These are phyloP conservation scores for Geranium incanum DNA, from an alignment of 441 rosid genomes.

Conservation along the genomic window DNA sequence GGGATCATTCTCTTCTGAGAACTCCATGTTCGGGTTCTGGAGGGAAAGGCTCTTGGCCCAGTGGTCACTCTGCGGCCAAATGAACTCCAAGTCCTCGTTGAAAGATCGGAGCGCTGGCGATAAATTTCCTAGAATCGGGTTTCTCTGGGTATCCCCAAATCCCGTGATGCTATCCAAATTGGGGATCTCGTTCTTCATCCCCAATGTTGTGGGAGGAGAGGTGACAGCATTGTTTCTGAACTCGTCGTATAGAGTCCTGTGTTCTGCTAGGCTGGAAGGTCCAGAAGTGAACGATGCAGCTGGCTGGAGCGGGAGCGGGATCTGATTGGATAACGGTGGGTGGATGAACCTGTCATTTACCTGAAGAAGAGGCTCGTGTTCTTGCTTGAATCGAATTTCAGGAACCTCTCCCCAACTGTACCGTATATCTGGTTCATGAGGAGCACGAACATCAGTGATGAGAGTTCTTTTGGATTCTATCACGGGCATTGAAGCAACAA, in stretches of 20 bases:
- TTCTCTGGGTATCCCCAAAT: slow-evolving; percentile 34
- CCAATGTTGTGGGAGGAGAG: slow-evolving; percentile 25
- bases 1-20: slow-evolving; percentile 37
- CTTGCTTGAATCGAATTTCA: slow-evolving; percentile 40
- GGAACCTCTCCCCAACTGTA: slow-evolving; percentile 49
- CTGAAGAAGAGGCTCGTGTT: slow-evolving; percentile 24
- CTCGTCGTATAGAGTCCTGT: slow-evolving; percentile 31
- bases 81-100: slow-evolving; percentile 42
- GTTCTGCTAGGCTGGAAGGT: background rate
- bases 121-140: slow-evolving; percentile 29
- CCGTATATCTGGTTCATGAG: slow-evolving; percentile 27
- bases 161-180: slow-evolving; percentile 30
- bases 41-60: slow-evolving; percentile 42
- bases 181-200: slow-evolving; percentile 34
- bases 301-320: slow-evolving; percentile 23
- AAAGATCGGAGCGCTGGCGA: slow-evolving; percentile 27
- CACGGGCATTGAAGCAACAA: slow-evolving; percentile 31
- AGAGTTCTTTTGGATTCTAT: slow-evolving; percentile 37
- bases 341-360: slow-evolving; percentile 39
- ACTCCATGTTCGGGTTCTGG: slow-evolving; percentile 42
- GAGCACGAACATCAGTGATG: slow-evolving; percentile 31
- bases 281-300: slow-evolving; percentile 5
- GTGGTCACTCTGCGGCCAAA: slow-evolving; percentile 48
- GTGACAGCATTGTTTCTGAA: slow-evolving; percentile 27
- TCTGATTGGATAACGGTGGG: slow-evolving; percentile 30